Evolutionary conservation across 768 basidiomycete genomes (phyloP), one percentile per base, ranked within the genome.

Genomic region (Rhizopogon vesiculosus): DNA sequence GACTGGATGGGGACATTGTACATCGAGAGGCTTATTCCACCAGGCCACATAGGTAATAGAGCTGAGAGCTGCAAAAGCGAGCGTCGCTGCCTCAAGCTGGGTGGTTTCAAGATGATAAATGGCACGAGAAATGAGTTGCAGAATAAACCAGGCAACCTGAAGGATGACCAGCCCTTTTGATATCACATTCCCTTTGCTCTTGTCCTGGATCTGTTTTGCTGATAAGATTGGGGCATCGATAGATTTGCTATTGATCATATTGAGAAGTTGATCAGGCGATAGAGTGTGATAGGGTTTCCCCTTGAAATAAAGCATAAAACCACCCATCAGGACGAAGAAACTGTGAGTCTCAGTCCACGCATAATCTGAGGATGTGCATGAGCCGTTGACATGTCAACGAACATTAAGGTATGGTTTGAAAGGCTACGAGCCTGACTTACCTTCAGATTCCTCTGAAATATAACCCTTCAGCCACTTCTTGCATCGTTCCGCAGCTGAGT

Each of bases 21-120:
- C 69, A 51, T 71, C 68, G 8, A 69, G 63, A 2, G 74, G 76
- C 60, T 77, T 77, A 25, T 66, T 35, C 74, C 70, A 75, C 75
- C 76, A 76, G 1, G 72, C 45, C 0, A 51, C 40, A 56, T 72
- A 76, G n/a, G 65, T 68, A n/a, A 64, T 55, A 12, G 65, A 56
- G 31, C 69, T 74, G 33, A 74, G 59, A 2, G 63, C 42, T 2
- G 66, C 68, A 46, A 70, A 73, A 0, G 68, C 74, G 31, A 75
- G 31, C 1, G 75, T 76, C 6, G 67, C 58, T 10, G 75, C 54
- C 56, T 76, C 72, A 15, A 76, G 63, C 39, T 72, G 65, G 7
- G 71, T 72, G 12, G 74, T 45, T 1, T 68, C 61, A 12, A 76
- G 62, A 15, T 51, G 39, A n/a, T 66, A 46, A 6, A 18, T 42